These are phyloP conservation scores for Hanseniaspora singularis DNA, from an alignment of 805 yeast genomes.

Conservation along the genomic window DNA sequence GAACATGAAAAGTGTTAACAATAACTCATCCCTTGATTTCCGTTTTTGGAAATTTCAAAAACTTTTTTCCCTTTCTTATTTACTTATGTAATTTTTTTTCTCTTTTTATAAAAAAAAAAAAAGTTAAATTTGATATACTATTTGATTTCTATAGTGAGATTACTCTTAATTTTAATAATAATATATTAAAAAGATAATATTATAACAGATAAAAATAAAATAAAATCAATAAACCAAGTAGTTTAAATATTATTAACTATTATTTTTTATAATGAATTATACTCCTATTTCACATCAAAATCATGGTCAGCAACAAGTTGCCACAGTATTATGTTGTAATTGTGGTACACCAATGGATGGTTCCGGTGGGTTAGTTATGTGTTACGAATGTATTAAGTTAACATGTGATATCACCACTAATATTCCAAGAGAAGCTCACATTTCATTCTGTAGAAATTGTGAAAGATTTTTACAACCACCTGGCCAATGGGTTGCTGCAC, in stretches of 20 bases:
- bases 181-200: not conserved
- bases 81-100: not conserved
- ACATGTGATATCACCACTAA: constrained; percentile 91
- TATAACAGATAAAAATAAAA: too few relatives aligned
- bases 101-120: not conserved
- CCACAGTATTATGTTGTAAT: constrained; percentile 92
- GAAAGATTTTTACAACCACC: constrained; percentile 95
- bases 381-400: constrained; percentile 91
- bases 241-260: too few relatives aligned
- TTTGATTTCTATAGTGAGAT: too few relatives aligned
- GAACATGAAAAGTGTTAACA: too few relatives aligned
- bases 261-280: constrained; percentile 26
- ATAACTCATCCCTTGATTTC: too few relatives aligned
- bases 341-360: constrained; percentile 99
- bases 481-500: constrained; percentile 80
- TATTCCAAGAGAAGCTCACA: constrained; percentile 83
- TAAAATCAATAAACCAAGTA: not conserved
- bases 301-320: constrained; percentile 33
- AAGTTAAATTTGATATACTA: not conserved
- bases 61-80: not conserved
- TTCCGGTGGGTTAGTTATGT: constrained; percentile 83
- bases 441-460: constrained; percentile 93
- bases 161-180: too few relatives aligned
- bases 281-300: constrained; percentile 30
- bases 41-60: not conserved